These are phyloP conservation scores for Coemansia sp. DNA, from an alignment of 192 early-diverging fungal genomes.

Conservation along the genomic window DNA sequence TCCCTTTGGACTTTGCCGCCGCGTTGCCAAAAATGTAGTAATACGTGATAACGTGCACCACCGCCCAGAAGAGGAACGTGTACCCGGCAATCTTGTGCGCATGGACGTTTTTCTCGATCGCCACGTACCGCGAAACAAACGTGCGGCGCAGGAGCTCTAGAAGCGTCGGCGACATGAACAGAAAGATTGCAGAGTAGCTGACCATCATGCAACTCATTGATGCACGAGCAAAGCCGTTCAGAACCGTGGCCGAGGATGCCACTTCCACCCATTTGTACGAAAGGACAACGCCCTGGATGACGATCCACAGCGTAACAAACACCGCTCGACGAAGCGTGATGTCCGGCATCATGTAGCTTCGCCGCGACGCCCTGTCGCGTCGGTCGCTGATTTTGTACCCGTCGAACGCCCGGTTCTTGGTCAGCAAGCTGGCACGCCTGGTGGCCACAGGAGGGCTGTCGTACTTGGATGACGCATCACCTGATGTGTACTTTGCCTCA, in stretches of 20 bases:
- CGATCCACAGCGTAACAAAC: slow-evolving; percentile 61
- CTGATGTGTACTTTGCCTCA: slow-evolving; percentile 27
- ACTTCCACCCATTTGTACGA: slow-evolving; percentile 60
- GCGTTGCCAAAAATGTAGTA: slow-evolving; percentile 67
- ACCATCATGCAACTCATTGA: slow-evolving; percentile 55
- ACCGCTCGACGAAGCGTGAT: slow-evolving; percentile 48
- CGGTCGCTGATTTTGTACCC: slow-evolving; percentile 39
- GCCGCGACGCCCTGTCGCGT: background rate
- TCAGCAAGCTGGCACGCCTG: slow-evolving; percentile 44
- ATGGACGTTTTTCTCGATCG: slow-evolving; percentile 82
- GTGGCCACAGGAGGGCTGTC: slow-evolving; percentile 11
- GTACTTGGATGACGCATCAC: background rate
- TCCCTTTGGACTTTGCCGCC: slow-evolving; percentile 30
- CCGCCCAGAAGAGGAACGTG: slow-evolving; percentile 69
- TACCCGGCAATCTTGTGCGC: slow-evolving; percentile 81
- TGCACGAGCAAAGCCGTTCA: slow-evolving; percentile 36
- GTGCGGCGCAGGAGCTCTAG: slow-evolving; percentile 75
- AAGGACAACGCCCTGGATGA: slow-evolving; percentile 60
- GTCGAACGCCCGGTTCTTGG: slow-evolving; percentile 52
- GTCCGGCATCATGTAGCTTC: slow-evolving; percentile 35
- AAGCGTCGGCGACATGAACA: slow-evolving; percentile 78
- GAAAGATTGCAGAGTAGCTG: slow-evolving; percentile 60
- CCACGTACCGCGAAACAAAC: slow-evolving; percentile 66
- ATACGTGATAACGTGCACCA: slow-evolving; percentile 68
- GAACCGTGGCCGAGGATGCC: slow-evolving; percentile 40